phyloP scores from a whole-genome alignment of 192 early-diverging fungal genomes.

The Backusella macrospora region DNA sequence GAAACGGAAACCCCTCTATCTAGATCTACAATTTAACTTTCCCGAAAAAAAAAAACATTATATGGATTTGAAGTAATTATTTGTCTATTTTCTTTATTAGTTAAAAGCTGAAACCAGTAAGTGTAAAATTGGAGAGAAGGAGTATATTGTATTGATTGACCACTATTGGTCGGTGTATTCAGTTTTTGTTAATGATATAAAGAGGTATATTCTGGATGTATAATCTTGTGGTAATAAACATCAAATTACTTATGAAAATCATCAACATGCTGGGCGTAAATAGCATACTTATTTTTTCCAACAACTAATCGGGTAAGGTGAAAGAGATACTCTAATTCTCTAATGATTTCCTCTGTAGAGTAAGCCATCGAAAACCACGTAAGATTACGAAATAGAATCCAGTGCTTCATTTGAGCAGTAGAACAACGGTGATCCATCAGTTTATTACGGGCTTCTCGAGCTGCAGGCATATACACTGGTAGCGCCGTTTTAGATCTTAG shows the following conservation, averaged over 20 bases:
- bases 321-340: constrained; percentile 41
- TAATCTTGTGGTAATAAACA: too few relatives aligned
- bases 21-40: too few relatives aligned
- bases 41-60: too few relatives aligned
- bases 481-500: constrained; percentile 71
- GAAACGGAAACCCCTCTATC: too few relatives aligned
- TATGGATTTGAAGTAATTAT: too few relatives aligned
- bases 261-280: constrained; percentile 21
- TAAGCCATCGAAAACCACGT: constrained; percentile 44
- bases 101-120: too few relatives aligned
- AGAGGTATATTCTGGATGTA: too few relatives aligned
- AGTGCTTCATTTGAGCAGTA: not conserved
- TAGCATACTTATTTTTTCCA: constrained; percentile 33
- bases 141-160: too few relatives aligned
- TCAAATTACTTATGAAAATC: not conserved
- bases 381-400: constrained; percentile 35
- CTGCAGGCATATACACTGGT: constrained; percentile 71
- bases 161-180: too few relatives aligned
- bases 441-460: constrained; percentile 43
- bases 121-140: too few relatives aligned
- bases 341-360: constrained; percentile 44
- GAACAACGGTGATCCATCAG: constrained; percentile 35
- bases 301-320: constrained; percentile 37
- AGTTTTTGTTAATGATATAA: too few relatives aligned
- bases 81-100: too few relatives aligned